Conservation (phyloP, 345 rosid species). For the Eucalyptus viminalis region DNA sequence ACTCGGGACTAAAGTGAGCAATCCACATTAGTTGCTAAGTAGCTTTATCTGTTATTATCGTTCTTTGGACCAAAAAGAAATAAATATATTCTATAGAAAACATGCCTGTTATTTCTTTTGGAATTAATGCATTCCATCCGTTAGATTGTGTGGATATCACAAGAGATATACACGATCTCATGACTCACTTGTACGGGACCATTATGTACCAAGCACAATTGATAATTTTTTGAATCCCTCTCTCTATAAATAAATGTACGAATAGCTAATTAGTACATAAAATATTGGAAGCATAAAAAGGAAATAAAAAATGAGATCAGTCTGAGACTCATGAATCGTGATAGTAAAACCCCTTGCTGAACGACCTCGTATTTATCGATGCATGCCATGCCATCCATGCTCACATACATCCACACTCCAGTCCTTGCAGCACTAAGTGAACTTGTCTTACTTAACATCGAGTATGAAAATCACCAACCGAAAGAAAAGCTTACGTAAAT, state of each 20-base stretch:
- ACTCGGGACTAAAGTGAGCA: not conserved
- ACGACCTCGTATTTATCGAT: too few relatives aligned
- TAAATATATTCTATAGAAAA: not conserved
- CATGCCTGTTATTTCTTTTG: not conserved
- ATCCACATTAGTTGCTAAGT: not conserved
- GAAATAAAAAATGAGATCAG: not conserved
- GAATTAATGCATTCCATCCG: not conserved
- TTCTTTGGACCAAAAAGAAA: not conserved
- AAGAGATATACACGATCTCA: not conserved
- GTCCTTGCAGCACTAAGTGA: not conserved
- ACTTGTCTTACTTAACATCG: not conserved
- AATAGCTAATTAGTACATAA: not conserved
- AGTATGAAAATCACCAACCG: not conserved
- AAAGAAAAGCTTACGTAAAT: not conserved
- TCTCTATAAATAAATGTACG: not conserved
- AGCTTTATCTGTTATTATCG: not conserved
- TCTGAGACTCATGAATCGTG: not conserved
- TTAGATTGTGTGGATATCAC: not conserved
- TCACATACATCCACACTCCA: too few relatives aligned
- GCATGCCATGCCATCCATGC: too few relatives aligned
- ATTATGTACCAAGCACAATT: not conserved
- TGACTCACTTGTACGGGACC: not conserved
- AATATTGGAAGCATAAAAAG: not conserved
- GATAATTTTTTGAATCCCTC: not conserved
- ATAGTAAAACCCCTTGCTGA: too few relatives aligned